Evolutionary conservation across 441 rosid genomes (phyloP).

Genomic region (Corymbia citriodora): DNA sequence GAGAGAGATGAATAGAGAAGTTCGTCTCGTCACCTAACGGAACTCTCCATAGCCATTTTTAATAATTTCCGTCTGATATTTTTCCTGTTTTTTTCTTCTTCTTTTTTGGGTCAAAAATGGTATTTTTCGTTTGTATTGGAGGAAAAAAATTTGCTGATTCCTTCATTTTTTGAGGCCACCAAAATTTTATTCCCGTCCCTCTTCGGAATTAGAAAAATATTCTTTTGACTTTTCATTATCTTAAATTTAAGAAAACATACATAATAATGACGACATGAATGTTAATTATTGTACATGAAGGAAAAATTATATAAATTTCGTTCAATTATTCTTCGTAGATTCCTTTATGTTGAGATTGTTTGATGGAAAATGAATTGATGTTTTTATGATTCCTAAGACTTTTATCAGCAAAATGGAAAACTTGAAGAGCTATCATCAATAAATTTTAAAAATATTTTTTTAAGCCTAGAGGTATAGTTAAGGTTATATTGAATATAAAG

Average conservation of each 20-base stretch:
- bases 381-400: accelerated
- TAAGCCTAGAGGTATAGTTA: accelerated
- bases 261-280: neutral
- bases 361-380: neutral
- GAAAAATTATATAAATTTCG: neutral
- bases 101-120: neutral
- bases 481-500: neutral
- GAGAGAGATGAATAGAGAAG: neutral
- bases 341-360: accelerated
- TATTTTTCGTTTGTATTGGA: neutral
- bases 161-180: neutral
- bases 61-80: neutral
- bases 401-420: accelerated
- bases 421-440: accelerated
- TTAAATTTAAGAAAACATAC: neutral
- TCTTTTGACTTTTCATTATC: neutral
- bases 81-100: too few relatives aligned
- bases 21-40: neutral
- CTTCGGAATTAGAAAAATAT: neutral
- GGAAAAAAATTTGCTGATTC: neutral
- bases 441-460: neutral
- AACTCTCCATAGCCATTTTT: neutral
- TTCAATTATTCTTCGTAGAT: neutral
- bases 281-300: too few relatives aligned
- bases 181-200: neutral